Evolutionary conservation across 768 basidiomycete genomes (phyloP).

Genomic region (Phylloporus arenicola): DNA sequence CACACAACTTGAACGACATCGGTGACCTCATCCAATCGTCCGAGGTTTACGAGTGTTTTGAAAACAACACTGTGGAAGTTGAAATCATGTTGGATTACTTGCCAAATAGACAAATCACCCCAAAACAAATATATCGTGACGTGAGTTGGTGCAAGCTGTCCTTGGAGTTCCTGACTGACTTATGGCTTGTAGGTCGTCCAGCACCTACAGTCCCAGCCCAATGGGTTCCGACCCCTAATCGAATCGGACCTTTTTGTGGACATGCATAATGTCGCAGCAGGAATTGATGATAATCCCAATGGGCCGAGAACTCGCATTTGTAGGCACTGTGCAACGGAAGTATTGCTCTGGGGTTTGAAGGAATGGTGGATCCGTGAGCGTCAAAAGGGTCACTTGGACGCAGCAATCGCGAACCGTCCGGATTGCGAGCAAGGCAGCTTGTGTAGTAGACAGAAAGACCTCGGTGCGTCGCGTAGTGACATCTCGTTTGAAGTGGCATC

Average conservation of each 20-base stretch:
- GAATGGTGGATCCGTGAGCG: constrained; percentile 85
- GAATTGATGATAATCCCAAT: constrained; percentile 50
- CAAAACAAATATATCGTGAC: constrained; percentile 72
- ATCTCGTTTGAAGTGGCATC: constrained; percentile 1
- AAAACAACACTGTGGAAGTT: constrained; percentile 72
- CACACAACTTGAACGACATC: constrained; percentile 61
- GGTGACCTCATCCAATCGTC: constrained; percentile 73
- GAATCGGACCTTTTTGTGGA: constrained; percentile 70
- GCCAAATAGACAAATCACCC: constrained; percentile 52
- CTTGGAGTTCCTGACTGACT: constrained; percentile 2
- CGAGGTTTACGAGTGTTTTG: constrained; percentile 76
- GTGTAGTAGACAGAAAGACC: constrained; percentile 61
- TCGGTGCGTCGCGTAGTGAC: constrained; percentile 41
- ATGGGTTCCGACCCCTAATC: constrained; percentile 59
- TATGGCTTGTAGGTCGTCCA: constrained; percentile 48
- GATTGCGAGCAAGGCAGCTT: constrained; percentile 62
- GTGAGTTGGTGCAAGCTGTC: constrained; percentile 33
- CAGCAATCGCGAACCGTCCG: constrained; percentile 48
- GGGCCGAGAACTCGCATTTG: constrained; percentile 62
- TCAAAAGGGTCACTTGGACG: constrained; percentile 59
- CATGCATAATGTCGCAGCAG: constrained; percentile 53
- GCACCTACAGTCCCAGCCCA: constrained; percentile 54
- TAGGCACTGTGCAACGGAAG: constrained; percentile 67
- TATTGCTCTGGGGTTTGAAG: constrained; percentile 67
- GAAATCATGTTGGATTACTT: constrained; percentile 83